Evolutionary conservation across 768 basidiomycete genomes (phyloP).

Genomic region (Crassisporium funariophilum): DNA sequence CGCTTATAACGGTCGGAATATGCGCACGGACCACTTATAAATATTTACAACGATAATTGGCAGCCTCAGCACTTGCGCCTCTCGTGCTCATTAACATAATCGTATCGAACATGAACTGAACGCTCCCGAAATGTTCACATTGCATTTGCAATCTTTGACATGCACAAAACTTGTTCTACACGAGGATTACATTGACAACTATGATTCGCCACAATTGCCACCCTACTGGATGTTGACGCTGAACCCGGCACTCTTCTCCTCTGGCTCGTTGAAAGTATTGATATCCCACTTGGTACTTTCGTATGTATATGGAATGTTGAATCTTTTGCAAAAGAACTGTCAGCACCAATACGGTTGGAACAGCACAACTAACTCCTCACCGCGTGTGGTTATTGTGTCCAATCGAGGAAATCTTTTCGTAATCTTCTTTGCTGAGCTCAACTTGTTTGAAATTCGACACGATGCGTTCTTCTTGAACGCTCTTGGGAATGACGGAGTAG

Average conservation of each 20-base stretch:
- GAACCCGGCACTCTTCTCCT: constrained; percentile 48
- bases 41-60: no score
- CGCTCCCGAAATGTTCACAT: no score
- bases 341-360: neutral
- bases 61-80: no score
- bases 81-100: no score
- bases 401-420: constrained; percentile 55
- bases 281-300: constrained; percentile 65
- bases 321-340: constrained; percentile 33
- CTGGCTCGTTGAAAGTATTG: constrained; percentile 66
- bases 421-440: constrained; percentile 65
- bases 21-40: no score
- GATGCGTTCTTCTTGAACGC: constrained; percentile 71
- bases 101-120: no score
- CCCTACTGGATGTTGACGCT: constrained; percentile 30
- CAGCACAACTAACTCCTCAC: constrained; percentile 22
- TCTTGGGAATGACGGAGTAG: constrained; percentile 85
- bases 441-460: constrained; percentile 79
- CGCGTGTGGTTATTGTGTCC: constrained; percentile 49
- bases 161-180: no score
- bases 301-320: constrained; percentile 67
- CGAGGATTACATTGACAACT: no score
- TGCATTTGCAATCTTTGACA: no score
- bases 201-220: no score
- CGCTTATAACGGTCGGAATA: no score